These are phyloP conservation scores for Dryadomyces quercivorus DNA, from an alignment of 2,329 filamentous ascomycete species.

Conservation along the genomic window DNA sequence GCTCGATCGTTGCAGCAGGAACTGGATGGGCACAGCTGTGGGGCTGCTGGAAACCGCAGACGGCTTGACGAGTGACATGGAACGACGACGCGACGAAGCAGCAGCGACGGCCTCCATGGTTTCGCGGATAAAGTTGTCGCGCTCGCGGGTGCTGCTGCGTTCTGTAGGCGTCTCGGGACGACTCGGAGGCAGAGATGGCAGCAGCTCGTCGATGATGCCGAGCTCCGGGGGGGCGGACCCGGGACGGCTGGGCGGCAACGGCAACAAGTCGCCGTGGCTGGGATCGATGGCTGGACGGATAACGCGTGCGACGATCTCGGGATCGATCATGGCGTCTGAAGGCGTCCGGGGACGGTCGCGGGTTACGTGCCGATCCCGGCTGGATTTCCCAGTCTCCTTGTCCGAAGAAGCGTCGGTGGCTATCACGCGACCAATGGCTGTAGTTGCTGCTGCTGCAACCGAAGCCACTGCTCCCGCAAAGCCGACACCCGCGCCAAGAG, in stretches of 20 bases:
- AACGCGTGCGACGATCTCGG: conserved; percentile 43
- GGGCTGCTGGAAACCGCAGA: conserved; percentile 23
- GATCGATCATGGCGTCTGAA: conserved; percentile 31
- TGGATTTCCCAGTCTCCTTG: conserved; percentile 17
- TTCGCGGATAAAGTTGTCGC: conserved; percentile 18
- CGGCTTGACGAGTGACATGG: conserved; percentile 35
- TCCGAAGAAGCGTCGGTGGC: conserved; percentile 32
- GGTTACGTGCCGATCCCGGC: not conserved
- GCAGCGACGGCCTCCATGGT: conserved; percentile 13
- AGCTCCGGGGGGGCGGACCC: conserved; percentile 28
- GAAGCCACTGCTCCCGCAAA: conserved; percentile 34
- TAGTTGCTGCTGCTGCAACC: conserved; percentile 46
- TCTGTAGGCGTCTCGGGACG: conserved; percentile 44
- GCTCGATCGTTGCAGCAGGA: conserved; percentile 34
- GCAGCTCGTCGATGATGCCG: conserved; percentile 16
- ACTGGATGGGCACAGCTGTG: conserved; percentile 45
- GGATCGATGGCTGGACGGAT: conserved; percentile 57
- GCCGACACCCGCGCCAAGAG: conserved; percentile 58
- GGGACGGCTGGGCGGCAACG: conserved; percentile 48
- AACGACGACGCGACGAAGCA: conserved; percentile 30
- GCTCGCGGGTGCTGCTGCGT: conserved; percentile 21
- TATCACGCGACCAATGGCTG: conserved; percentile 29
- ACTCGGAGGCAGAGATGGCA: conserved; percentile 47
- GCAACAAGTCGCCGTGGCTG: conserved; percentile 51
- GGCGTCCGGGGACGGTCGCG: conserved; percentile 3